Base-by-base conservation (phyloP, 768 basidiomycete genomes). In the Suillus weaverae region DNA sequence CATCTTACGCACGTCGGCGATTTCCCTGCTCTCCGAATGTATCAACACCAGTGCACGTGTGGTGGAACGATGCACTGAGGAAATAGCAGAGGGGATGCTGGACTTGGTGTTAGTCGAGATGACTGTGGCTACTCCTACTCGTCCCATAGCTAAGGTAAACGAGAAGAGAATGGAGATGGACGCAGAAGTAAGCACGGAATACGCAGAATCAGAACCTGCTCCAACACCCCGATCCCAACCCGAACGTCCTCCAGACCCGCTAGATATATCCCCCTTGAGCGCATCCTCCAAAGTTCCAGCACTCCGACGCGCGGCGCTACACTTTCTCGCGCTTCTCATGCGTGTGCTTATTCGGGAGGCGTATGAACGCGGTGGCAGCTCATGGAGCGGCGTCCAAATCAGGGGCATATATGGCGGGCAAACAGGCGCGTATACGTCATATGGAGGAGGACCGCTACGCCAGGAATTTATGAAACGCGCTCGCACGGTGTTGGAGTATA, bases 271-370 rank as follows among this genome's bases (percentile, higher is more conserved):
- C 10, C 57, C 57, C 30, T 1, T 41, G 57, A 59, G 26, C 18
- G 77, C 77, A 4, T 59, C 89, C 69, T 67, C 90, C 0, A 92
- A 88, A 72, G 82, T 92, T 56, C 92, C 96, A 1, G 84, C 92
- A 1, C 79, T 98, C 4, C 86, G 96, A 38, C 89, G 97, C 48
- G 89, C 93, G 1, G 94, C 92, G 0, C 72, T 97, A n/a, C 89
- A 95, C 69, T 90, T 97, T 73, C 80, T 97, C 50, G 81, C 87
- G 0, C 71, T 89, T 10, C 79, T 95, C 38, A 74, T 94, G n/a
- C 82, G 84, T n/a, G 83, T 88, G 48, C 80, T 81, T 20, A 86
- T 82, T 0, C 76, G 76, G n/a, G 78, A 83, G 10, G 70, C 81
- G 13, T 85, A 90, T 64, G 84, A 87, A 20, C 39, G 57, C 10